Base-by-base conservation (phyloP, 345 rosid species). In the Carallia brachiata region DNA sequence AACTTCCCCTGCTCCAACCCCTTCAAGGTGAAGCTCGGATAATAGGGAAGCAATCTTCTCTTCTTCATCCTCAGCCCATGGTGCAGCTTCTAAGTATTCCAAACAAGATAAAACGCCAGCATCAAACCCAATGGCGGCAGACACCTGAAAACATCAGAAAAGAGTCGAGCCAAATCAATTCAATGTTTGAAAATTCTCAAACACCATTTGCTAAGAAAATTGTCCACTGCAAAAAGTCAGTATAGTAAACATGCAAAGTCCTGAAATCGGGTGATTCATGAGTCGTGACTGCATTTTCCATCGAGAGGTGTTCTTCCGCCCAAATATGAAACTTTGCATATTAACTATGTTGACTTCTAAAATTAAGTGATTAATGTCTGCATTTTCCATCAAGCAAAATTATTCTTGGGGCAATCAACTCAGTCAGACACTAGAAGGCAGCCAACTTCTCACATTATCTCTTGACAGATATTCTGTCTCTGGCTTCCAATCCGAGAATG, bases 41-140 rank as follows among this genome's bases (percentile, higher is more conserved):
- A 96, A 73, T 70, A 92, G 66, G 1, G 95, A 81, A 60, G 98
- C 96, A 65, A 96, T 92, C 74, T 86, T 90, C 79, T 88, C 89
- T 61, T 96, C 98, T 86, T 96, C 99, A 65, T 92, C 98, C 84
- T 96, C 98, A 6, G 97, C 92, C 99, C 99, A 96, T 36, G 99
- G 99, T 44, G 98, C 99, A 36, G 99, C 99, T 83, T 96, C 99
- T 61, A 96, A 83, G 69, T 89, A 89, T 87, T 96, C 98, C 78
- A 96, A 77, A 84, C 99, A 96, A 66, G 97, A 90, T 55, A 92
- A 66, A 40, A 96, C 95, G 63, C 98, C 99, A 15, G 97, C 99
- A 74, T 96, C 98, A 81, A 96, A 96, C 16, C 93, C 97, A 75
- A 96, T 89, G 13, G 96, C 97, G 0, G 96, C 96, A 31, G 99